Evolutionary conservation across 768 basidiomycete species (phyloP).

Genomic region (Tylopilus rubrobrunneus): DNA sequence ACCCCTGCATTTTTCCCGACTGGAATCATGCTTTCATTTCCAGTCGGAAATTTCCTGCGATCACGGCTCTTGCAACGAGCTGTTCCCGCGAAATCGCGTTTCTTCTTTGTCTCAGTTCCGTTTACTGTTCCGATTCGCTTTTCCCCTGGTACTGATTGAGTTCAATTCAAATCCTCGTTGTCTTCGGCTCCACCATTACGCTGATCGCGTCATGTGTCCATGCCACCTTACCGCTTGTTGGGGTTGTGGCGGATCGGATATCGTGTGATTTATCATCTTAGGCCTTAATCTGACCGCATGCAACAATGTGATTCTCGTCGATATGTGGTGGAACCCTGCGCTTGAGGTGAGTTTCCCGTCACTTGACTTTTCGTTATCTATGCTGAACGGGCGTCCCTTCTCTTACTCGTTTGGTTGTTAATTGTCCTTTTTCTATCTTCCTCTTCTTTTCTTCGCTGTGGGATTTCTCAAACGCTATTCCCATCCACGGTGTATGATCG

Average conservation of each 20-base stretch:
- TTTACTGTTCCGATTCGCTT: neutral
- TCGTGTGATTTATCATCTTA: constrained; percentile 22
- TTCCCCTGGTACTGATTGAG: constrained; percentile 10
- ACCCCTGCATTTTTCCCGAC: neutral
- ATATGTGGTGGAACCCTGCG: constrained; percentile 95
- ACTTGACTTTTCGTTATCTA: neutral
- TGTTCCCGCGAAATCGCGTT: constrained; percentile 2
- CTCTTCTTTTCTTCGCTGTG: neutral
- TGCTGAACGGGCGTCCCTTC: constrained; percentile 7
- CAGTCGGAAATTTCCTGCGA: neutral
- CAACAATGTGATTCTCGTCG: constrained; percentile 90
- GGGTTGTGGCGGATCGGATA: neutral
- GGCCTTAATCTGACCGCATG: constrained; percentile 90
- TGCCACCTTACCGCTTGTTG: neutral
- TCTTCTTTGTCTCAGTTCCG: neutral
- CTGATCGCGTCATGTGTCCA: neutral
- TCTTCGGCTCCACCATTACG: neutral
- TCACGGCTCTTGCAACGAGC: neutral
- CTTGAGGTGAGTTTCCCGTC: constrained; percentile 53
- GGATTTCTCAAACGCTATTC: neutral
- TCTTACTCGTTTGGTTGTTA: neutral
- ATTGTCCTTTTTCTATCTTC: neutral
- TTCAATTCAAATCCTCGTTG: neutral
- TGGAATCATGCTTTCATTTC: neutral
- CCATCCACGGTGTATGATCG: neutral